Base-by-base conservation (phyloP, 225 moss, liverwort and hornwort genomes). In the Neckera pumila region DNA sequence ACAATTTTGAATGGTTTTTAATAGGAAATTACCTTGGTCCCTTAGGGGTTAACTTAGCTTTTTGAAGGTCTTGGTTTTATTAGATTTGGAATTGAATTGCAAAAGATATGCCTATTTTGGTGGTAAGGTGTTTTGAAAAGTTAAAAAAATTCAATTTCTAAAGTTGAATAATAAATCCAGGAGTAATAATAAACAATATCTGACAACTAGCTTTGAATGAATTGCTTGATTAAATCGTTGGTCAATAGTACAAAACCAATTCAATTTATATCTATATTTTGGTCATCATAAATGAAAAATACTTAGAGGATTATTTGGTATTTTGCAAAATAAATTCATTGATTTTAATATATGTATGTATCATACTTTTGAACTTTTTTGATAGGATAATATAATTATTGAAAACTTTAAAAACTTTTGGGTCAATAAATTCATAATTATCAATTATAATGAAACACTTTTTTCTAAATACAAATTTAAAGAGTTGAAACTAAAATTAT, bases 91-190 rank as follows among this genome's bases (percentile, higher is more conserved):
- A 25, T 25, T 25, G 3, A 40, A 26, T 70, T 70, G 9, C 5
- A 27, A 72, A 27, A 42, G 15, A 42, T 43, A 16, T 72, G 16
- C 7, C 9, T 43, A 27, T 27, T 43, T 15, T 43, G 1, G 40
- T 43, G 27, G 43, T 0, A 15, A 0, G 0, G 1, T 14, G 4
- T 26, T 25, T 40, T 70, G 0, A n/a, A 23, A 9, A 70, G 2
- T 1, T 40, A n/a, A n/a, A n/a, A n/a, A n/a, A n/a, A n/a, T n/a
- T n/a, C n/a, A n/a, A n/a, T n/a, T n/a, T n/a, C n/a, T 8, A 14
- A 43, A 43, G 3, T 72, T 72, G 15, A 27, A 72, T 43, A 27
- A 27, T 42, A 40, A 72, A 16, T 20, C 1, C 10, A 5, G 10
- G 11, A 36, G 36, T 19, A 65, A 34, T 65, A 51, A 51, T 51